These are phyloP conservation scores for Phaeomoniella chlamydospora DNA, from an alignment of 2,329 filamentous ascomycete species.

Conservation along the genomic window DNA sequence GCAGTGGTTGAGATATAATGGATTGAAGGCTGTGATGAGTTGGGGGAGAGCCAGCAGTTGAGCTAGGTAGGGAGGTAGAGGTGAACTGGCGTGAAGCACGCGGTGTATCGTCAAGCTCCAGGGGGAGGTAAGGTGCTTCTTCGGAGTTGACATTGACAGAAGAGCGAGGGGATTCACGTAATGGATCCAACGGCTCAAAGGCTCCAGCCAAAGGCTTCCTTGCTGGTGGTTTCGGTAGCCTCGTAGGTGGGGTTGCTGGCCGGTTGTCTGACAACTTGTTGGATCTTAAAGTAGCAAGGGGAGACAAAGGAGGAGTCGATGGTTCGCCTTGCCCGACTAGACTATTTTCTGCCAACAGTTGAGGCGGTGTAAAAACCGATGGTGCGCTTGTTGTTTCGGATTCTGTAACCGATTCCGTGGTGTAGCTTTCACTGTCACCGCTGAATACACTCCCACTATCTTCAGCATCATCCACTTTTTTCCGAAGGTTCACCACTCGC, in stretches of 20 bases:
- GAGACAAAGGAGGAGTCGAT: background rate
- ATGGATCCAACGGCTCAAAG: background rate
- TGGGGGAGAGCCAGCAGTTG: no score
- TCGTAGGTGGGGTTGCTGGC: background rate
- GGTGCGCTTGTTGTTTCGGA: slow-evolving; percentile 28
- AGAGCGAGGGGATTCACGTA: background rate
- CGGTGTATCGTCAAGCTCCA: slow-evolving; percentile 19
- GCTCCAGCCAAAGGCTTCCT: background rate
- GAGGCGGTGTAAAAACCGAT: slow-evolving; percentile 34
- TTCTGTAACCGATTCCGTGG: slow-evolving; percentile 8
- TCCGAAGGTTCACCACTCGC: slow-evolving; percentile 31
- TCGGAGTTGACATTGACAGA: no score
- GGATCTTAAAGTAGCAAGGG: background rate
- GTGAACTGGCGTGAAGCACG: slow-evolving; percentile 9
- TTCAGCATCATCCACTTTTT: slow-evolving; percentile 21
- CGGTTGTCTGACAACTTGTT: background rate
- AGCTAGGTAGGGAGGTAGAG: no score
- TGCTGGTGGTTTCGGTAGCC: background rate
- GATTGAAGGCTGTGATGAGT: background rate
- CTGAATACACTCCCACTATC: slow-evolving; percentile 23
- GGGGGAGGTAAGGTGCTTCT: slow-evolving; percentile 1
- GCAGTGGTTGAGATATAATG: background rate
- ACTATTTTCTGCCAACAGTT: background rate
- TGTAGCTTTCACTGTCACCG: slow-evolving; percentile 18
- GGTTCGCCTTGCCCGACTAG: background rate